A percentile compares a stretch with the other conserved stretches of the same genome.
Evolutionary conservation across 208 protist genomes (phyloP).

Genomic region (Wallacemonas collosoma): DNA sequence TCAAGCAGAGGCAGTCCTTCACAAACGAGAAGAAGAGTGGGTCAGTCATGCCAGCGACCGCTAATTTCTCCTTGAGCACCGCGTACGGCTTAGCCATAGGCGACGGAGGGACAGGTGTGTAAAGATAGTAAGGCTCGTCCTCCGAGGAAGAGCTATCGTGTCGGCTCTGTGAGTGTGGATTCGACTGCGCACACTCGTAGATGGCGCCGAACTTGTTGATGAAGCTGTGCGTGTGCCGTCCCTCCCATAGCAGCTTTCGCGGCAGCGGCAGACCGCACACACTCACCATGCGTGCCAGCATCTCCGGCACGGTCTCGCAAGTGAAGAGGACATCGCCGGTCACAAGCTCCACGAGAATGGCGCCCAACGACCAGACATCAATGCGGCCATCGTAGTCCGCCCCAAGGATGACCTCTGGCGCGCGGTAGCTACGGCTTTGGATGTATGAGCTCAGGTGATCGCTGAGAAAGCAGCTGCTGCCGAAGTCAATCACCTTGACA

Average conservation of each 20-base stretch:
- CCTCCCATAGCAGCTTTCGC: constrained; percentile 86
- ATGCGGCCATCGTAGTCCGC: constrained; percentile 95
- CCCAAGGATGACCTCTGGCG: constrained; percentile 93
- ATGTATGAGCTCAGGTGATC: constrained; percentile 96
- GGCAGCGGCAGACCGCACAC: constrained; percentile 90
- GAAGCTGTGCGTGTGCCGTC: constrained; percentile 85
- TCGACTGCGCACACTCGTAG: constrained; percentile 73
- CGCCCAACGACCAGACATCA: constrained; percentile 96
- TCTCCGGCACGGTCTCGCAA: constrained; percentile 93
- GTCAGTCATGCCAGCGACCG: constrained; percentile 68
- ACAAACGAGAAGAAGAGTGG: constrained; percentile 89
- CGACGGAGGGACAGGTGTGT: constrained; percentile 58
- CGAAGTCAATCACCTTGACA: constrained; percentile 97
- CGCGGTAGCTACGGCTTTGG: constrained; percentile 94
- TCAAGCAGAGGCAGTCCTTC: constrained; percentile 79
- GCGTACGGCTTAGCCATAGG: constrained; percentile 42
- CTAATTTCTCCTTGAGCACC: constrained; percentile 76
- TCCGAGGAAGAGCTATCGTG: constrained; percentile 22
- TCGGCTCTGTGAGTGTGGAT: constrained; percentile 27
- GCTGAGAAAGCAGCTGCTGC: constrained; percentile 94
- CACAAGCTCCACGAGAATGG: constrained; percentile 94
- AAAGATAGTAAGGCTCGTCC: constrained; percentile 77
- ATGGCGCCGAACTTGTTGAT: constrained; percentile 90
- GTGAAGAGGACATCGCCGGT: constrained; percentile 95
- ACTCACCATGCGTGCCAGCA: constrained; percentile 92